Percentiles rank a stretch among this genome's conserved stretches.
These are phyloP conservation scores for Didymella exigua DNA, from an alignment of 2,329 filamentous ascomycete species.

Conservation along the genomic window DNA sequence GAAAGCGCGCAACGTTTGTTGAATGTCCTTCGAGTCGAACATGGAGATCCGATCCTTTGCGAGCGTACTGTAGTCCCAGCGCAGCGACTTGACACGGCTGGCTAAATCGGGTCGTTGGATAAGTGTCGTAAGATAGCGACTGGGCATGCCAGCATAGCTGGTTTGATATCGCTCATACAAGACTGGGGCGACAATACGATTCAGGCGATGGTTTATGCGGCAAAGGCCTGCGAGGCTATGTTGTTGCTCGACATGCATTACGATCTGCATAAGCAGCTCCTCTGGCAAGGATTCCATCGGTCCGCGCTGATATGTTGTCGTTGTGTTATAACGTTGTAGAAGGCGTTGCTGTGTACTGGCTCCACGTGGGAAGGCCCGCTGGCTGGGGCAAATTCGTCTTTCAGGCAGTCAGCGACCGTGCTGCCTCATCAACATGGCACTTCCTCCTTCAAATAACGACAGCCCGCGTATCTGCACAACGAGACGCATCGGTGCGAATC, in stretches of 20 bases:
- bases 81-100: not conserved
- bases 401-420: not conserved
- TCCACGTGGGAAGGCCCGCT: not conserved
- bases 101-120: constrained; percentile 4
- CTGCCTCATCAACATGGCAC: not conserved
- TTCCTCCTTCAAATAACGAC: no score
- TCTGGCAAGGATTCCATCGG: constrained; percentile 5
- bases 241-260: constrained; percentile 1
- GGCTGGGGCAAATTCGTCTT: not conserved
- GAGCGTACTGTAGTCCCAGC: constrained; percentile 13
- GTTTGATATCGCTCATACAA: constrained; percentile 7
- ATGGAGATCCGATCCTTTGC: constrained; percentile 7
- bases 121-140: constrained; percentile 5
- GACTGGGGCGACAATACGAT: constrained; percentile 10
- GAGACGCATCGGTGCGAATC: no score
- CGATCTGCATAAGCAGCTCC: constrained; percentile 7
- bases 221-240: constrained; percentile 9
- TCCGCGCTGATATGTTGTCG: not conserved
- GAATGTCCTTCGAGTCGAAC: constrained; percentile 6
- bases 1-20: constrained; percentile 5
- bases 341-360: not conserved
- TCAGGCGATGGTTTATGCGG: constrained; percentile 8
- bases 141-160: constrained; percentile 3
- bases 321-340: not conserved
- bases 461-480: no score